Evolutionary conservation across 2,329 filamentous ascomycete species (phyloP), one percentile per base, ranked within the genome.

Genomic region (Colletotrichum sp.): DNA sequence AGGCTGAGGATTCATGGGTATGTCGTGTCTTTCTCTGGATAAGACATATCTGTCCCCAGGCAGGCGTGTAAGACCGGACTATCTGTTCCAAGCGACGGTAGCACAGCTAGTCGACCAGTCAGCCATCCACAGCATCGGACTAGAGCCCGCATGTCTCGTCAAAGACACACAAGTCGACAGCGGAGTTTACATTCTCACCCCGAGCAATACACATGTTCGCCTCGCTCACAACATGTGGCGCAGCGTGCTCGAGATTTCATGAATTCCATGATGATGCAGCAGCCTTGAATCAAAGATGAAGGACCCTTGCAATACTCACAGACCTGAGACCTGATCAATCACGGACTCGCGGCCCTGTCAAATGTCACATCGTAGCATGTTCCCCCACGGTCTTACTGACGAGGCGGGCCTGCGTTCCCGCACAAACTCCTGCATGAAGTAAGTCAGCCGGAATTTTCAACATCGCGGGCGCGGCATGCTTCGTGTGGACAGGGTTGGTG

Each of bases 361-460:
- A 48, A 58, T 65, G 34, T 70, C 65, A 74, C 32, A 64, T 55
- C 26, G 58, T 36, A 56, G 26, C 32, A 32, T 36, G 18, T 43
- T 62, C 36, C 72, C 69, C 52, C 69, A 62, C 62, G 68, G 24
- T 72, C 61, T 71, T 38, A 32, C 24, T 66, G 15, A 21, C n/a
- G 61, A 58, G 26, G 70, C 55, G 60, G 36, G 36, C 21, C 30
- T 65, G 30, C 68, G 32, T 71, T 71, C 61, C 60, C 30, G 69
- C 61, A 32, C 36, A 66, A 64, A 43, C 70, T 52, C 21, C 32
- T 32, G 48, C 71, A 71, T 66, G 69, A 71, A 71, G 71, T 52
- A 66, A 61, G 60, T 60, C 67, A 61, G 60, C 32, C 38, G 34
- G 21, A n/a, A 36, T 12, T 38, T 58, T 43, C 73, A 73, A 32